Evolutionary conservation across 139 green algal genomes (phyloP), one percentile per base, ranked within the genome.

Genomic region (Coelastrella sp.): DNA sequence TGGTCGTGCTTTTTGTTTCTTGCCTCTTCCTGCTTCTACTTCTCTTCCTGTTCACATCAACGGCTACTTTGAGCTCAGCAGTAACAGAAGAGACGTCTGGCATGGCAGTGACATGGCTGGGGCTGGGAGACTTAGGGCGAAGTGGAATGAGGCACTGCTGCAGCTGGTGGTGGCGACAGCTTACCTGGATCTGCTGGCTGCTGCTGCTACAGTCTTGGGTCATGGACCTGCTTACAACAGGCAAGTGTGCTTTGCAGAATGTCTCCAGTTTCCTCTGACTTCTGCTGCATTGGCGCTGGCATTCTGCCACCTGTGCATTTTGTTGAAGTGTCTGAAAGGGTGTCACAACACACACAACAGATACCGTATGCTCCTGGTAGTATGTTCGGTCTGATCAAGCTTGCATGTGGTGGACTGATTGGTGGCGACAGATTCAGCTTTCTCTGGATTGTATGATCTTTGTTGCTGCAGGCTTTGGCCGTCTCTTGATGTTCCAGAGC

Each of bases 1-100:
- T 21, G 86, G 89, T 32, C 84, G 81, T 11, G 93, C 90, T 15
- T 96, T 94, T 85, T 95, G 91, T 84, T 95, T 95, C 86, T 89
- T 96, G 37, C 93, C 93, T n/a, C 89, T 96, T 15, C 93, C 93
- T 8, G 85, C 88, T 21, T 11, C 9, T 0, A 92, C 89, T 0
- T 89, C 89, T 15, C 88, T 96, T 50, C 93, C 92, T 40, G 87
- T 94, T 9, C 92, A 96, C 45, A 85, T 96, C 75, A 96, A 96
- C 83, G 91, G 85, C 34, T 94, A 92, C 83, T 96, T 96, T 82
- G 93, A 96, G 87, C 88, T 96, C 19, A 93, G 86, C 34, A 86
- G 69, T 67, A 94, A 94, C 73, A 83, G 92, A 17, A 50, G 92
- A 4, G 92, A 94, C 74, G 89, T 94, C 35, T 94, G 94, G 94